Base-by-base conservation (phyloP, 192 early-diverging fungal genomes). In the Rhizophlyctis rosea region DNA sequence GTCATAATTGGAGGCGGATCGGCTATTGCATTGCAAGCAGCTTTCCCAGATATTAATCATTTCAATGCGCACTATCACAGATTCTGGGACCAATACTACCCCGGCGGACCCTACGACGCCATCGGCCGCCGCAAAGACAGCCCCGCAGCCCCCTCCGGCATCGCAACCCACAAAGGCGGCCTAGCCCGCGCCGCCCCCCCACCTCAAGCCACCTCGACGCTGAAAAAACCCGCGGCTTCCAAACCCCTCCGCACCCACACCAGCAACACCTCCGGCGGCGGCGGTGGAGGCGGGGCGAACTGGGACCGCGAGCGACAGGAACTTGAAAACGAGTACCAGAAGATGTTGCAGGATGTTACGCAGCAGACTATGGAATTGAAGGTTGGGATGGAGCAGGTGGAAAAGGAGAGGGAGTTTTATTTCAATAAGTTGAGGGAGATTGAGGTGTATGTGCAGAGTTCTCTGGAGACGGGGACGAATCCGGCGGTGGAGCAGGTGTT, bases 341-440 rank as follows among this genome's bases (percentile, higher is more conserved):
- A 82, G 49, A 81, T 87, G 66, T 59, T 93, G 32, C 78, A 84
- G 50, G 88, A 92, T 27, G 80, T 96, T 65, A 88, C 78, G 48
- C 76, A 87, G 64, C 87, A 95, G 66, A 58, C 90, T 25, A 81
- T 80, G 44, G 92, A 96, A 67, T 76, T 90, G 51, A 92, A 91
- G 71, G 81, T 87, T 24, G 86, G 89, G 27, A 87, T 97, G 33
- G 92, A 94, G 56, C 92, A 90, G 53, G 84, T 93, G 23, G 94
- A 96, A 70, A 97, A 93, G 76, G 95, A 99, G 70, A 81, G 96
- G 25, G 95, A 99, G 62, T 99, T 99, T 71, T 99, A 99, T 64
- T 99, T 95, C 73, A 68, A 73, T 27, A 99, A 97, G 76, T 76
- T 97, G 63, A 76, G 95, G 32, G 94, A 96, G 69, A 94, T 97